Conservation (phyloP, 2,329 filamentous ascomycete species). For the Camptophora hylomeconis region DNA sequence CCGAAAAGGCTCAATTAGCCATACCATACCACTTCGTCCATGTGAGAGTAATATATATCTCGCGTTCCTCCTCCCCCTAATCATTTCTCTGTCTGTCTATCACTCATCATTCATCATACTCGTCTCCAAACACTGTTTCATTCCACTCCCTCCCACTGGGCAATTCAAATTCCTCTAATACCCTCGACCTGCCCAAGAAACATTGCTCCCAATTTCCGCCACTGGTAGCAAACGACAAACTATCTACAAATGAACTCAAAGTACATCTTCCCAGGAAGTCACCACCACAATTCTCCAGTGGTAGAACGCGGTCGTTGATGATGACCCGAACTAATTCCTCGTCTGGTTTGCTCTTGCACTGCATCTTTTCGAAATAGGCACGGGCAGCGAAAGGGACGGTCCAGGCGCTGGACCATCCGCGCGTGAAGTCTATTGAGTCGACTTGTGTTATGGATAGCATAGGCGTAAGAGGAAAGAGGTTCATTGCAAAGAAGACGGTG, state of each 20-base stretch:
- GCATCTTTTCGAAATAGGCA: slow-evolving; percentile 80
- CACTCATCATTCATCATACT: too few relatives aligned
- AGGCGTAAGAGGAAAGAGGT: slow-evolving; percentile 33
- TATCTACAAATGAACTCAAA: slow-evolving; percentile 57
- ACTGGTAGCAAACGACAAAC: slow-evolving; percentile 56
- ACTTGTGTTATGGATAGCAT: neutral
- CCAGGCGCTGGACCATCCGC: slow-evolving; percentile 68
- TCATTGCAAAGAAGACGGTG: slow-evolving; percentile 57
- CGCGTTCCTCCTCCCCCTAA: too few relatives aligned
- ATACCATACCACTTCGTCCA: too few relatives aligned
- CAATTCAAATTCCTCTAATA: too few relatives aligned
- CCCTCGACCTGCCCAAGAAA: too few relatives aligned
- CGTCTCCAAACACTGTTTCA: too few relatives aligned
- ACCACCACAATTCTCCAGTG: slow-evolving; percentile 54
- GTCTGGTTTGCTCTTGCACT: slow-evolving; percentile 45
- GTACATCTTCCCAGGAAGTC: slow-evolving; percentile 60
- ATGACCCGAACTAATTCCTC: slow-evolving; percentile 68
- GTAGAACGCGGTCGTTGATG: slow-evolving; percentile 71
- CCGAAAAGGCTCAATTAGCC: too few relatives aligned
- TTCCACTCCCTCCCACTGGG: too few relatives aligned
- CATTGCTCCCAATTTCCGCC: slow-evolving; percentile 66
- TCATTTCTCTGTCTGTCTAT: too few relatives aligned
- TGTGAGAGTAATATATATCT: too few relatives aligned
- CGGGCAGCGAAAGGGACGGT: slow-evolving; percentile 69
- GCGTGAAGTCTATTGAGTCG: too few relatives aligned